phyloP scores from a whole-genome alignment of 2,329 filamentous ascomycete genomes.

The Colletotrichum eremochloae region DNA sequence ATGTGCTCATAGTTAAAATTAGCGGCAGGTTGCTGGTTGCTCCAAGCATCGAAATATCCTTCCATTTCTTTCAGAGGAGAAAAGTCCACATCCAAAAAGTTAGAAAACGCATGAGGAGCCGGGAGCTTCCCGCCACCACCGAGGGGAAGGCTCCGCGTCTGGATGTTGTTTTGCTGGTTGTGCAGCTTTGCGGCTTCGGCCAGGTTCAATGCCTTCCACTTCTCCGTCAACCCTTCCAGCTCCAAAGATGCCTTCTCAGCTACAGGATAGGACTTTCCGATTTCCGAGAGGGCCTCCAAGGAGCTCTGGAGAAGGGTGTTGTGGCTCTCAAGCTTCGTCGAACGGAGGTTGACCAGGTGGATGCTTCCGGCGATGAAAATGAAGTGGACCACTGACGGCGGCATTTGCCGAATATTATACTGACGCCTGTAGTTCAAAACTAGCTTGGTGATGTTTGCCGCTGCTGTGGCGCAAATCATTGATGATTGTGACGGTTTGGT shows the following conservation, averaged over 20 bases:
- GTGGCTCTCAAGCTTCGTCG: not conserved
- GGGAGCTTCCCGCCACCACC: not conserved
- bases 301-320: slow-evolving; percentile 13
- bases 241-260: not conserved
- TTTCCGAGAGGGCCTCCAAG: slow-evolving; percentile 3
- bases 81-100: not conserved
- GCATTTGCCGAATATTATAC: slow-evolving; percentile 26
- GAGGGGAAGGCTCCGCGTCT: not conserved
- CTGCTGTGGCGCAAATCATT: slow-evolving; percentile 4
- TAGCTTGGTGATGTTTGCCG: slow-evolving; percentile 18
- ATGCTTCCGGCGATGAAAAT: slow-evolving; percentile 31
- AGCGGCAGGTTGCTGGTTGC: not conserved
- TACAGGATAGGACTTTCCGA: slow-evolving; percentile 20
- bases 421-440: not conserved
- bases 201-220: not conserved
- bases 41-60: slow-evolving; percentile 7
- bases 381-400: slow-evolving; percentile 21
- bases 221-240: not conserved
- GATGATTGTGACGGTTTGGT: not conserved
- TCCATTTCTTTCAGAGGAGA: slow-evolving; percentile 1
- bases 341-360: slow-evolving; percentile 5
- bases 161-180: not conserved
- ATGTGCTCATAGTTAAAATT: not conserved
- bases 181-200: not conserved
- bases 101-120: not conserved